These are phyloP conservation scores for Aspergillus luchuensis DNA, from an alignment of 2,329 filamentous ascomycete species.

Conservation along the genomic window DNA sequence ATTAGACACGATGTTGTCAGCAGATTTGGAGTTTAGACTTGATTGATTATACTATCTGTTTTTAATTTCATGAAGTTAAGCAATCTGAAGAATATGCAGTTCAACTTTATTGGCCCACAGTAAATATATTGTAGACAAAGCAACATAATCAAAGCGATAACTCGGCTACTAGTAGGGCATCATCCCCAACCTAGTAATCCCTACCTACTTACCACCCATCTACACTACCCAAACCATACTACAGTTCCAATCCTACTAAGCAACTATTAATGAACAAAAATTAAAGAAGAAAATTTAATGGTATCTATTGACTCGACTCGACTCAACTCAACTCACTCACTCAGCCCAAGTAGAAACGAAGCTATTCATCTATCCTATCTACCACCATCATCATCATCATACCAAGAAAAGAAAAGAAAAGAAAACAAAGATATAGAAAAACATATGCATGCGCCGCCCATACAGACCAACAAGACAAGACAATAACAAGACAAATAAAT, in stretches of 20 bases:
- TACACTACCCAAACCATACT: too few species aligned
- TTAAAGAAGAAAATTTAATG: slow-evolving; percentile 3
- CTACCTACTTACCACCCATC: too few species aligned
- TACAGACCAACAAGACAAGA: slow-evolving; percentile 12
- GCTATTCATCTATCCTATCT: slow-evolving; percentile 11
- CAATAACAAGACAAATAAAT: slow-evolving; percentile 2
- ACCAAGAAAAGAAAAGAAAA: background rate
- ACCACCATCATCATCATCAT: background rate
- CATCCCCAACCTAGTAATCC: too few species aligned
- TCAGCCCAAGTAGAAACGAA: background rate
- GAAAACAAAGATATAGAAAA: background rate
- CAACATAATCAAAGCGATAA: too few species aligned
- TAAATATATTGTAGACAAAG: too few species aligned
- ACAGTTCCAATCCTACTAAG: background rate
- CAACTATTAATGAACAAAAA: background rate
- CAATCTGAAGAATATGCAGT: background rate
- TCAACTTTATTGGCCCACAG: background rate
- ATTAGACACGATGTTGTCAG: background rate
- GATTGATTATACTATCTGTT: background rate
- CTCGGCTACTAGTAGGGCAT: too few species aligned
- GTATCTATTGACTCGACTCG: slow-evolving; percentile 16
- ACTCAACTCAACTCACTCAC: background rate
- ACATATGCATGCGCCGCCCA: slow-evolving; percentile 20
- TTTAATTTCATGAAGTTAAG: background rate
- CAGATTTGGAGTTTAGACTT: background rate